Evolutionary conservation across 139 green algal species (phyloP).

Genomic region (Zygnema circumcarinatum): DNA sequence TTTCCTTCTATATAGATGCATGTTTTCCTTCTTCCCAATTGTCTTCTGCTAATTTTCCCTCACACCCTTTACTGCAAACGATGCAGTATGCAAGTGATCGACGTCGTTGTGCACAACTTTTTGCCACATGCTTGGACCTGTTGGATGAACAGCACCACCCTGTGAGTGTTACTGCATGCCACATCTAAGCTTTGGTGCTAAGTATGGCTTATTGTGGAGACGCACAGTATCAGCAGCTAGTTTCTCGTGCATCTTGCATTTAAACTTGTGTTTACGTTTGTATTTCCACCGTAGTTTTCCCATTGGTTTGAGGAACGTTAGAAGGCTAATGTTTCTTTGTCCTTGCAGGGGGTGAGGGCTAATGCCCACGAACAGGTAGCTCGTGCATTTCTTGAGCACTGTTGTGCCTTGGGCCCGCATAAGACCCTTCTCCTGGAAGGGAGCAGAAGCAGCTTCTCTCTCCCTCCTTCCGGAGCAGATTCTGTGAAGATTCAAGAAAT

Average conservation of each 20-base stretch:
- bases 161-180: slow-evolving; percentile 8
- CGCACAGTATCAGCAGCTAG: no score
- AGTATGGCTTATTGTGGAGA: no score
- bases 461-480: background rate
- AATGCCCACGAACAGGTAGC: slow-evolving; percentile 42
- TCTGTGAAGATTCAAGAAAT: background rate
- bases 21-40: no score
- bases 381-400: slow-evolving; percentile 2
- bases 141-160: slow-evolving; percentile 47
- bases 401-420: background rate
- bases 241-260: no score
- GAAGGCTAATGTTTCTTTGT: no score
- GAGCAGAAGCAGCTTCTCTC: background rate
- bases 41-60: no score
- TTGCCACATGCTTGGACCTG: slow-evolving; percentile 51
- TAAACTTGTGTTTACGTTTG: no score
- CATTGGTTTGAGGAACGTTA: no score
- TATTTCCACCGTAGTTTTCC: no score
- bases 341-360: slow-evolving; percentile 16
- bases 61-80: no score
- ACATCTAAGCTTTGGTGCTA: no score
- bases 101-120: slow-evolving; percentile 16
- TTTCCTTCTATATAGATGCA: no score
- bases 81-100: slow-evolving; percentile 2
- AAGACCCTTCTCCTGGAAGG: background rate